Evolutionary conservation across 345 rosid species (phyloP).

Genomic region (Murraya paniculata): DNA sequence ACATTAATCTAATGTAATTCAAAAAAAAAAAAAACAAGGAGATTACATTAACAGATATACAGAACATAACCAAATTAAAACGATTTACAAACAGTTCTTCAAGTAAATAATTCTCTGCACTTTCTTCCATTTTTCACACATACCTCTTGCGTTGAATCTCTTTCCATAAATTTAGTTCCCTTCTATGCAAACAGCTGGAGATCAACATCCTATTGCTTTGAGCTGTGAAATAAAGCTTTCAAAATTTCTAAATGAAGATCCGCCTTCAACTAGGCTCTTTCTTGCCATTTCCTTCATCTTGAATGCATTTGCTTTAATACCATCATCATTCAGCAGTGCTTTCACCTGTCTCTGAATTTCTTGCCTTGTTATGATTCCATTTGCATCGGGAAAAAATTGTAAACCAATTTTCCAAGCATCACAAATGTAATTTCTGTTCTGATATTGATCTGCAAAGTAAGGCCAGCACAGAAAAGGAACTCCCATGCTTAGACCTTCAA

Average conservation of each 20-base stretch:
- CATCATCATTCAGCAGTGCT: conserved; percentile 8
- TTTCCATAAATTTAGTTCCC: too few species aligned
- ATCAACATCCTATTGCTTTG: background rate
- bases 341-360: conserved; percentile 21
- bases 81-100: too few species aligned
- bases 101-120: too few species aligned
- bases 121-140: too few species aligned
- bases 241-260: conserved; percentile 34
- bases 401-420: conserved; percentile 28
- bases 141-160: too few species aligned
- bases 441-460: conserved; percentile 27
- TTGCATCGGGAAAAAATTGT: conserved; percentile 10
- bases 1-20: too few species aligned
- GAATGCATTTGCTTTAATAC: conserved; percentile 18
- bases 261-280: conserved; percentile 23
- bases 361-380: conserved; percentile 29
- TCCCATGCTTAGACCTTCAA: conserved; percentile 32
- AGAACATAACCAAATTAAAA: too few species aligned
- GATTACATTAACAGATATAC: too few species aligned
- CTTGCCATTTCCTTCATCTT: conserved; percentile 27
- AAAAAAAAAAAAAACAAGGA: too few species aligned
- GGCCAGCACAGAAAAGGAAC: conserved; percentile 45
- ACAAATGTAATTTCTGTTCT: conserved; percentile 29
- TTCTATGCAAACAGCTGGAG: background rate
- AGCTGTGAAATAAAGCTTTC: conserved; percentile 14